These are phyloP conservation scores for Sophora flavescens DNA, from an alignment of 306 rosid genomes.

Conservation along the genomic window DNA sequence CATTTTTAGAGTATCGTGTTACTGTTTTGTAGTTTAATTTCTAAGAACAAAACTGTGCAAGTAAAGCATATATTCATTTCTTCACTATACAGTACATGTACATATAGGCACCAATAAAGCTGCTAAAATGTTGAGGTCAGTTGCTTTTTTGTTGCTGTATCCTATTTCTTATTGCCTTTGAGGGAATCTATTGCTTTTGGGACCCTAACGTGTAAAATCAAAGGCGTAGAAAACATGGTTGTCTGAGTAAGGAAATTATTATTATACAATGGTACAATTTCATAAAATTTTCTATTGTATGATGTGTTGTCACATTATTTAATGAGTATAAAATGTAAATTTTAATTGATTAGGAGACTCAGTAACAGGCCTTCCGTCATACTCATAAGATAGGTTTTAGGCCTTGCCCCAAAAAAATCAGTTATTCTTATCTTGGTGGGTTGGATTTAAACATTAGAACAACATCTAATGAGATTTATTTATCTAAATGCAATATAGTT, in stretches of 20 bases:
- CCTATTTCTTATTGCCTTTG: background rate
- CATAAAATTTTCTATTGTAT: background rate
- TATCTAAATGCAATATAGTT: too few relatives aligned
- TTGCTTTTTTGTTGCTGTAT: slow-evolving; percentile 23
- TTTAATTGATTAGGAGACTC: too few relatives aligned
- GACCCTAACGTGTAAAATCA: slow-evolving; percentile 18
- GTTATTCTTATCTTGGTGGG: too few relatives aligned
- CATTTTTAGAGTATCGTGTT: background rate
- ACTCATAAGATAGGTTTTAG: too few relatives aligned
- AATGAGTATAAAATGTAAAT: too few relatives aligned
- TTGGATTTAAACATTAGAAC: too few relatives aligned
- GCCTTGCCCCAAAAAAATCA: too few relatives aligned
- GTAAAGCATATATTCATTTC: slow-evolving; percentile 76
- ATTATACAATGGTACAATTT: background rate
- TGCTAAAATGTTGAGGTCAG: background rate
- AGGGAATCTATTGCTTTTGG: slow-evolving; percentile 38
- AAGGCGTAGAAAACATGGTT: background rate
- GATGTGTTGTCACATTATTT: too few relatives aligned
- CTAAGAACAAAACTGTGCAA: slow-evolving; percentile 28
- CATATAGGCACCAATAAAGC: background rate
- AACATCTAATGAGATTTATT: too few relatives aligned
- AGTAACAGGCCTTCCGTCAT: too few relatives aligned
- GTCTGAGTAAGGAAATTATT: background rate
- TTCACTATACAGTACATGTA: slow-evolving; percentile 37
- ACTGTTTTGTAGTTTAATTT: slow-evolving; percentile 22